Percentiles rank a stretch among this genome's conserved stretches.
phyloP scores from a whole-genome alignment of 306 rosid species.

The Begonia masoniana region DNA sequence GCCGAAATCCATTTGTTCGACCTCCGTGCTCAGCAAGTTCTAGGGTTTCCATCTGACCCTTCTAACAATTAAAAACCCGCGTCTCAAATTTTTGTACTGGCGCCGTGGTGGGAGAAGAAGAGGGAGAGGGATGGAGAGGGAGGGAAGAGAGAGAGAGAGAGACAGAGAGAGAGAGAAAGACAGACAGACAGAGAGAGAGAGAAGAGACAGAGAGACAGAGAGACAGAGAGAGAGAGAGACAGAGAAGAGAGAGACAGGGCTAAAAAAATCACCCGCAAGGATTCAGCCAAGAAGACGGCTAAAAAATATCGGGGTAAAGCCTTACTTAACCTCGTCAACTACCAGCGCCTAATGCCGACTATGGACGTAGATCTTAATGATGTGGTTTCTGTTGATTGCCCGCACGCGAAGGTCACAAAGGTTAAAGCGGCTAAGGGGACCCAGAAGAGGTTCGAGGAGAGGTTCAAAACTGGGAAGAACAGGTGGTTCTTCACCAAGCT shows the following conservation, averaged over 20 bases:
- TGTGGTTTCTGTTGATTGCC: slow-evolving; percentile 17
- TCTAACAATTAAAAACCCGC: neutral
- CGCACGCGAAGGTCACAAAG: slow-evolving; percentile 28
- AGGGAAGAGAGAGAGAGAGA: too few relatives aligned
- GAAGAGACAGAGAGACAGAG: too few relatives aligned
- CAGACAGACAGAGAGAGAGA: too few relatives aligned
- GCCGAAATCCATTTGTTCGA: too few relatives aligned
- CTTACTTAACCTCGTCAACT: slow-evolving; percentile 35
- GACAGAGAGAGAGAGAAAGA: too few relatives aligned
- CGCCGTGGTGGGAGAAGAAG: neutral
- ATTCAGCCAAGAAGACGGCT: slow-evolving; percentile 37
- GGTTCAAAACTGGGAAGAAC: slow-evolving; percentile 43
- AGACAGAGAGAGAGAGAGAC: too few relatives aligned
- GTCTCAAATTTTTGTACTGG: neutral
- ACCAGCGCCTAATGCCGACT: slow-evolving; percentile 34
- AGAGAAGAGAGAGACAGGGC: too few relatives aligned
- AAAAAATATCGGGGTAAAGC: slow-evolving; percentile 38
- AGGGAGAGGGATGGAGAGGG: neutral
- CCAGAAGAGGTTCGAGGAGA: slow-evolving; percentile 32
- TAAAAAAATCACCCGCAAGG: slow-evolving; percentile 37
- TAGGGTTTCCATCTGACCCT: too few relatives aligned
- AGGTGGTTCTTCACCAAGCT: slow-evolving; percentile 46
- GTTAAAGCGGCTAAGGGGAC: slow-evolving; percentile 31
- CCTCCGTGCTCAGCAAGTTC: too few relatives aligned
- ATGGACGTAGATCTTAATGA: slow-evolving; percentile 39